Percentiles rank a stretch among this genome's conserved stretches.
phyloP scores from a whole-genome alignment of 1,284 basidiomycete genomes.

The Cryptococcus sp. region DNA sequence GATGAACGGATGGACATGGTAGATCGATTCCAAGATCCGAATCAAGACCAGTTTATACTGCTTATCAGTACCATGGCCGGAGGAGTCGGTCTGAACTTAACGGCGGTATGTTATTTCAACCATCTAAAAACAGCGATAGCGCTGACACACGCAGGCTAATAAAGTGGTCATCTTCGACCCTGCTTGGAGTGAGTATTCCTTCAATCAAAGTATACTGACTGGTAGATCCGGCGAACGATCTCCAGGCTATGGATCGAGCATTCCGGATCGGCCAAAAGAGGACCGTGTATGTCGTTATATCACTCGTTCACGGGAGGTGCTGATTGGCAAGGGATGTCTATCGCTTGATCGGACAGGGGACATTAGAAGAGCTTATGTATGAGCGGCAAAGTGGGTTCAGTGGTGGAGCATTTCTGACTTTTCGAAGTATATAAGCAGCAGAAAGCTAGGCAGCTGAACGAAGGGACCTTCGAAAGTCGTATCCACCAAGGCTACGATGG shows the following conservation, averaged over 20 bases:
- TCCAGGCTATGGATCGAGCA: conserved; percentile 51
- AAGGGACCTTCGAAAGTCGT: conserved; percentile 42
- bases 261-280: conserved; percentile 54
- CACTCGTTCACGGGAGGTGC: background rate
- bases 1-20: conserved; percentile 47
- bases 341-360: conserved; percentile 53
- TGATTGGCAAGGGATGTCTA: conserved; percentile 45
- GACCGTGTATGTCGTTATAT: conserved; percentile 43
- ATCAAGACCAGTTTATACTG: conserved; percentile 44
- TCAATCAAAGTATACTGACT: background rate
- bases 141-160: conserved; percentile 34
- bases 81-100: conserved; percentile 42
- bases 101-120: conserved; percentile 29
- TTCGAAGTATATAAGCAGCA: conserved; percentile 41
- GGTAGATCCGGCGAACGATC: conserved; percentile 44
- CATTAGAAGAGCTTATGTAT: conserved; percentile 51
- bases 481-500: conserved; percentile 39
- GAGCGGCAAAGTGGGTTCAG: conserved; percentile 45
- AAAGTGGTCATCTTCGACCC: conserved; percentile 51
- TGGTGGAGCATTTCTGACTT: background rate
- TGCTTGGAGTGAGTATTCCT: conserved; percentile 40
- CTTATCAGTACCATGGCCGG: conserved; percentile 44
- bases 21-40: conserved; percentile 50
- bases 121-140: background rate
- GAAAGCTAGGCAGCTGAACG: conserved; percentile 37